Evolutionary conservation across 2,329 filamentous ascomycete genomes (phyloP), one percentile per base, ranked within the genome.

Genomic region (Purpureocillium lavendulum): DNA sequence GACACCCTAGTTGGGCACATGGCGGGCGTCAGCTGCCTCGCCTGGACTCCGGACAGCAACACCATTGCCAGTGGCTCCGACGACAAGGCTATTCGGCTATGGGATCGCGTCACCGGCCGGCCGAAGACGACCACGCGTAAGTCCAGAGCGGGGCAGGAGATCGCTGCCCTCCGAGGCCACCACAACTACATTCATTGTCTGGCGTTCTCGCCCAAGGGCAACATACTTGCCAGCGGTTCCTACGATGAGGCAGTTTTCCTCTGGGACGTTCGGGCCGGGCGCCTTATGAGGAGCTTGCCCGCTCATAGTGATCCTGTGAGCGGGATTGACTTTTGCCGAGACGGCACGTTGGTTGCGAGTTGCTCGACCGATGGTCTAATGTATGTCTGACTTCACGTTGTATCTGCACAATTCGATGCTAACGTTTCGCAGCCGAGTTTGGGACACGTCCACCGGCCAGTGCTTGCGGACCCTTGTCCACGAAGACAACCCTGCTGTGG

Each of bases 211-310:
- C 92, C 92, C 2, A 97, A 96, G 60, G 92, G 92, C 17, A 98
- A 98, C 56, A 95, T 97, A 57, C 75, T 98, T 28, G 92, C 89
- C 13, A 94, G 86, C 49, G 92, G 92, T 11, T 94, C 86, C 47
- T 97, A 96, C 62, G 92, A 98, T 50, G 92, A 98, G 67, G 92
- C 92, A 4, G 87, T 98, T 0, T 96, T 95, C 48, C 65, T 98
- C 5, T 98, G 92, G 92, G 92, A 98, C 60, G 86, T 97, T 12
- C 76, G 92, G 12, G 87, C 87, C 0, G 89, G 87, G 1, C 73
- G 83, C 16, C 70, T 92, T 28, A 95, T 98, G 88, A 77, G 88
- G 40, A 89, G 84, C 45, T 65, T 98, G 30, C 92, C 92, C 1
- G 92, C 92, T 3, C 92, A 98, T 55, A 94, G 87, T 21, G 92